phyloP scores from a whole-genome alignment of 306 rosid species.

The Ziziphus jujuba region DNA sequence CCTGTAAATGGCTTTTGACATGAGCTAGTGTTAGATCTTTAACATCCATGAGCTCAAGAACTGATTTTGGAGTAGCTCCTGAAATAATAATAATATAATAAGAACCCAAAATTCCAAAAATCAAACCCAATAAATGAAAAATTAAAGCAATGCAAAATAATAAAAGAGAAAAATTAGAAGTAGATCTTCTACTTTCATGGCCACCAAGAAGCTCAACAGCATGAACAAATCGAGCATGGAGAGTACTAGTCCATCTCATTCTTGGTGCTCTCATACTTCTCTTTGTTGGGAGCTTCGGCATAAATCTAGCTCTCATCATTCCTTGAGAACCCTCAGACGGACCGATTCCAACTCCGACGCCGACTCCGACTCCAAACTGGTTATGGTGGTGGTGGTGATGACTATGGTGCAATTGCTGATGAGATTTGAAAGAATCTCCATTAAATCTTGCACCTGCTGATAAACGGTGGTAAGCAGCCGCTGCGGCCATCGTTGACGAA shows the following conservation, averaged over 20 bases:
- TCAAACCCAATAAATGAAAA: background rate
- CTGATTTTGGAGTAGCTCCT: conserved; percentile 97
- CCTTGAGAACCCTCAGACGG: conserved; percentile 50
- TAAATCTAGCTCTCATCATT: conserved; percentile 73
- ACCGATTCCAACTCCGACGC: too few relatives aligned
- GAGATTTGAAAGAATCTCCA: conserved; percentile 56
- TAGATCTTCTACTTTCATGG: conserved; percentile 64
- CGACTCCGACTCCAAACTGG: conserved; percentile 32
- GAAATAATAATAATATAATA: too few relatives aligned
- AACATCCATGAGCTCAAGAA: conserved; percentile 96
- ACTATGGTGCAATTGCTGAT: conserved; percentile 21
- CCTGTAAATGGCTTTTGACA: conserved; percentile 96
- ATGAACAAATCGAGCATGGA: conserved; percentile 84
- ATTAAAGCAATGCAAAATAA: background rate
- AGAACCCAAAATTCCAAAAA: conserved; percentile 27
- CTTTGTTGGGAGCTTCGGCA: conserved; percentile 70
- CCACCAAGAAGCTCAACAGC: conserved; percentile 98
- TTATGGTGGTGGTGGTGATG: conserved; percentile 41
- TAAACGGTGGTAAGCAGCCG: conserved; percentile 37
- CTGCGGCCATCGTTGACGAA: too few relatives aligned
- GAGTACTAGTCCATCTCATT: conserved; percentile 93
- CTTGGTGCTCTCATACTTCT: conserved; percentile 93
- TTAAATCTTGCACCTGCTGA: conserved; percentile 41
- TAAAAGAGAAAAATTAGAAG: background rate
- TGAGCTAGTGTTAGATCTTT: conserved; percentile 96